Evolutionary conservation across 352 stramenopile species (phyloP), one percentile per base, ranked within the genome.

Genomic region (Phytophthora pluvialis): DNA sequence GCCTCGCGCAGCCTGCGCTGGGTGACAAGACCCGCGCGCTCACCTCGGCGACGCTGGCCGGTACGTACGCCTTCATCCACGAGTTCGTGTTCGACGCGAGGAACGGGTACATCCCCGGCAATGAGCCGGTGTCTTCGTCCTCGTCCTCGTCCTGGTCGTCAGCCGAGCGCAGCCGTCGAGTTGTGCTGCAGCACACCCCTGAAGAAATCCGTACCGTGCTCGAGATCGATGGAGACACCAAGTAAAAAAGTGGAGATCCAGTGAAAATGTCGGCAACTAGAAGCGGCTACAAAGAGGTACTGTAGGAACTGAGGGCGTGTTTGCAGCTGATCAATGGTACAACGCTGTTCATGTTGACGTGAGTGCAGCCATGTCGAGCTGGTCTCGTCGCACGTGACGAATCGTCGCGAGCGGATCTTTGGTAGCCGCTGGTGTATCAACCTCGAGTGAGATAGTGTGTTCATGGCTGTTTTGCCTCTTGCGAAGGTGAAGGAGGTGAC

Each of bases 141-240:
- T 49, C 58, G 26, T 75, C 44, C 0, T 67, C 61, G 0, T 49
- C 57, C 1, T 60, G 49, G 45, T 58, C 51, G 12, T 28, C 64
- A 4, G 56, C 47, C 0, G 64, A 67, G 32, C 45, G 21, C 3
- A 67, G 39, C 33, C 69, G 60, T 10, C 62, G 60, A 35, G 70
- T 77, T 3, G 72, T 81, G 32, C 52, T 92, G n/a, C 64, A 72
- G 18, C 83, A 89, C 66, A 81, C 83, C 38, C 78, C 80, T 8
- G 70, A 86, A 29, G 75, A 90, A 55, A 72, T 92, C 9, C 78
- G 79, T 18, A 89, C 80, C 0, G 69, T 89, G 32, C 67, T 92
- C 7, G 83, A 92, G 44, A 71, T 89, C 39, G 81, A 88, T 18
- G 83, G 54, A 56, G 65, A 72, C n/a, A 42, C 9, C 43, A 64